phyloP scores from a whole-genome alignment of 306 rosid genomes.

The Argentina anserina region DNA sequence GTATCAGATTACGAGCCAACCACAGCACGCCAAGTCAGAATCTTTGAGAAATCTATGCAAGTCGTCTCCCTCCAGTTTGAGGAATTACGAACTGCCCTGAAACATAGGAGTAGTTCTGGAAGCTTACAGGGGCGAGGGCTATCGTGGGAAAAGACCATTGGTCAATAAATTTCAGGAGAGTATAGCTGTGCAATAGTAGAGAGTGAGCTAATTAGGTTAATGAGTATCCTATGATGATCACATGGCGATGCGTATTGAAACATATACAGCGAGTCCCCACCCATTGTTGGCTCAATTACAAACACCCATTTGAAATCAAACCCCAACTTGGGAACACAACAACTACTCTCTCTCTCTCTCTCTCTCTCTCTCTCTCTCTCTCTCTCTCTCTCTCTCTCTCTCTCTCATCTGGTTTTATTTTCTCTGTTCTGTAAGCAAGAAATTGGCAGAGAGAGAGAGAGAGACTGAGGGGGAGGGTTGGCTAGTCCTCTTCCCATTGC shows the following conservation, averaged over 20 bases:
- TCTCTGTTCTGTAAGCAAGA: too few species aligned
- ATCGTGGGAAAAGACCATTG: slow-evolving; percentile 39
- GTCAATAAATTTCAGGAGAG: slow-evolving; percentile 1
- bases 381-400: slow-evolving; percentile 9
- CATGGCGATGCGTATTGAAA: slow-evolving; percentile 71
- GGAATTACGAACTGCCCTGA: not conserved
- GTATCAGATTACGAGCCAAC: not conserved
- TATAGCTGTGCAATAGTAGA: not conserved
- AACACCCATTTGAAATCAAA: slow-evolving; percentile 79
- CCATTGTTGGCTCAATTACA: slow-evolving; percentile 58
- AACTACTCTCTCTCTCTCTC: slow-evolving; percentile 20
- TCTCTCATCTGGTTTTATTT: too few species aligned
- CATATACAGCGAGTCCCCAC: slow-evolving; percentile 88
- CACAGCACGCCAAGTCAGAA: not conserved
- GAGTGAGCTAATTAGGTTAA: slow-evolving; percentile 1
- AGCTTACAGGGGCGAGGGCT: not conserved
- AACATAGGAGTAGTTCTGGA: slow-evolving; percentile 4
- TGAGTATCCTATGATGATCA: slow-evolving; percentile 51
- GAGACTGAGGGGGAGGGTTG: slow-evolving; percentile 3
- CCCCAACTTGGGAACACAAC: slow-evolving; percentile 75
- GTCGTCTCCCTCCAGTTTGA: not conserved
- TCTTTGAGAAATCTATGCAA: not conserved
- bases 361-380: slow-evolving; percentile 18
- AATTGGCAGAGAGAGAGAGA: not conserved
- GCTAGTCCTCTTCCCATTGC: slow-evolving; percentile 35